Evolutionary conservation across 2,329 filamentous ascomycete species (phyloP), one percentile per base, ranked within the genome.

Genomic region (Xylaria arbuscula): DNA sequence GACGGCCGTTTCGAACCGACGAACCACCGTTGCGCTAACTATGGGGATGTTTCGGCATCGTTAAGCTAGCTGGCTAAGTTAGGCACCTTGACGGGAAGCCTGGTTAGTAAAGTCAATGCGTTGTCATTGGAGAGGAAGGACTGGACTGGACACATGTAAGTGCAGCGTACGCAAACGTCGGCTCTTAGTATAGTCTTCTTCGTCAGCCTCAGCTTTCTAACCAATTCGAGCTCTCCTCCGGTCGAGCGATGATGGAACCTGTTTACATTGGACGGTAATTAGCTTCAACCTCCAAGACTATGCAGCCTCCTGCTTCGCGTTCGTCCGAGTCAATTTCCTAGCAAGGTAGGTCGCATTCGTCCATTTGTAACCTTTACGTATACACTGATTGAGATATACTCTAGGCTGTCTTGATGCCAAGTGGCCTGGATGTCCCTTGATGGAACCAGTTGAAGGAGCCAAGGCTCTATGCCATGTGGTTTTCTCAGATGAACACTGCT

Each of bases 391-490:
- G 50, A 13, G 28, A 61, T 45, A 19, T 50, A 5, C n/a, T n/a
- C n/a, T n/a, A 2, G 24, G 58, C 51, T 11, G 10, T 58, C 59
- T 55, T 34, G 50, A 70, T 69, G 72, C 73, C 74, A 73, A 74
- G 72, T 62, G n/a, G 63, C 60, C 55, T 72, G 63, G 68, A 60
- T 45, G 38, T 70, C 64, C 64, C 54, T 56, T 66, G 67, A 68
- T 64, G 42, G 47, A 66, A 72, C 72, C 73, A 75, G 74, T 28
- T 28, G 67, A 69, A 65, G 42, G 42, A 66, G 73, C 72, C 73
- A 75, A 75, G 74, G 67, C 70, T 56, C 61, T 55, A 38, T 61
- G 59, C 50, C 45, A 66, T 70, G 68, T 63, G 68, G 68, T 63
- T 69, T 57, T 53, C 61, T 53, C 47, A 66, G 59, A 68, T 68